Conservation (phyloP, 148 eudicot genomes). For the Rhododendron ferrugineum region DNA sequence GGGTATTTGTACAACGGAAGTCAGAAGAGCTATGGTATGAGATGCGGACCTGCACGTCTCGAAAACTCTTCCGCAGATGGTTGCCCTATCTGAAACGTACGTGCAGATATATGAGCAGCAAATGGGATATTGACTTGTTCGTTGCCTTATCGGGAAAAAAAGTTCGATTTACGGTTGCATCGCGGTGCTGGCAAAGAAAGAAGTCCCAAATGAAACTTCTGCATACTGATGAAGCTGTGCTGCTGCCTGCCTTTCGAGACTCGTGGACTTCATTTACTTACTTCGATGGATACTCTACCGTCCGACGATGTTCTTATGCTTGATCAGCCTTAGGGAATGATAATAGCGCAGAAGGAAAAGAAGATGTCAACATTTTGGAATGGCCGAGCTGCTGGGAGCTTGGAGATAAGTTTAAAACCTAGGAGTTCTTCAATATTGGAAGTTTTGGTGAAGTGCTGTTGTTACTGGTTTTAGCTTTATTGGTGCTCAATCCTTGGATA, state of each 20-base stretch:
- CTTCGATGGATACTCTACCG: too few relatives aligned
- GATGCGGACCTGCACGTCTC: slow-evolving; percentile 93
- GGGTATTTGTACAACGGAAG: slow-evolving; percentile 92
- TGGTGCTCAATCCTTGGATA: too few relatives aligned
- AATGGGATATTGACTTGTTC: slow-evolving; percentile 6
- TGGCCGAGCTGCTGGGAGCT: too few relatives aligned
- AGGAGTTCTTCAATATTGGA: too few relatives aligned
- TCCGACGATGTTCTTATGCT: too few relatives aligned
- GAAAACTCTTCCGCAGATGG: slow-evolving; percentile 97
- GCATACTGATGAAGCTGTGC: neutral
- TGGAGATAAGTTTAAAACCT: too few relatives aligned
- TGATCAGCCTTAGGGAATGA: too few relatives aligned
- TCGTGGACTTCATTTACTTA: too few relatives aligned
- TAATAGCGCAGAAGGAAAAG: too few relatives aligned
- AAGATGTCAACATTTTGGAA: too few relatives aligned
- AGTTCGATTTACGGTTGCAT: neutral
- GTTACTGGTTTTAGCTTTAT: too few relatives aligned
- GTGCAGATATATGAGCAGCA: slow-evolving; percentile 99
- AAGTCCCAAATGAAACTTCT: neutral
- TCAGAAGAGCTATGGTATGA: slow-evolving; percentile 96
- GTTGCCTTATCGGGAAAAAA: neutral
- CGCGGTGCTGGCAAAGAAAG: neutral
- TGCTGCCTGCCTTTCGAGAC: neutral
- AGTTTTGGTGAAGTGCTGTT: too few relatives aligned
- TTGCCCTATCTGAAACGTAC: slow-evolving; percentile 89